Percentiles rank a stretch among this genome's conserved stretches.
These are phyloP conservation scores for Mucuna pruriens DNA, from an alignment of 306 rosid genomes.

Conservation along the genomic window DNA sequence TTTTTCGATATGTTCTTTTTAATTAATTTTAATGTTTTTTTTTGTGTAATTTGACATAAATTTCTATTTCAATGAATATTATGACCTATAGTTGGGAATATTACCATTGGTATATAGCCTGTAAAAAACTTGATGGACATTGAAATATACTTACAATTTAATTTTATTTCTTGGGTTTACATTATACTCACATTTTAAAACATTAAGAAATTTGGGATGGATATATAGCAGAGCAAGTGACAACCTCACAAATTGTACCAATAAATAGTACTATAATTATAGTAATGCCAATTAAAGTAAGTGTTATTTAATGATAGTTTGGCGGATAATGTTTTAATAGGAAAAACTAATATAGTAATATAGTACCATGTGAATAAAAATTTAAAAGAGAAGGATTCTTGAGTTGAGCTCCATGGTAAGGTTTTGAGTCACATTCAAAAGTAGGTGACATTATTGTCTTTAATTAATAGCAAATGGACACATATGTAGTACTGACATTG, in stretches of 20 bases:
- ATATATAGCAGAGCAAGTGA: not conserved
- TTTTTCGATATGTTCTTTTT: too few relatives aligned
- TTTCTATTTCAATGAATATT: too few relatives aligned
- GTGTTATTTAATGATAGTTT: not conserved
- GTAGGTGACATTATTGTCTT: not conserved
- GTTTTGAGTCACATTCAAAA: conserved; percentile 1
- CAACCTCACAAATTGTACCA: not conserved
- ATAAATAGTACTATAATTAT: not conserved
- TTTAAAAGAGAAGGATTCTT: not conserved
- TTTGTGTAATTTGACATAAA: too few relatives aligned
- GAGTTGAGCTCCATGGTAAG: not conserved
- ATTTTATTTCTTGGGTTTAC: not conserved
- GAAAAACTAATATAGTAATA: not conserved
- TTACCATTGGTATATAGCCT: too few relatives aligned
- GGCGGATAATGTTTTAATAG: not conserved
- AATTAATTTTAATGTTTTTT: too few relatives aligned
- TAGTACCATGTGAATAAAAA: not conserved
- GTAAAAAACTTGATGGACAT: too few relatives aligned
- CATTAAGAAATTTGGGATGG: not conserved
- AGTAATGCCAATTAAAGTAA: not conserved
- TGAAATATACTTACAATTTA: not conserved
- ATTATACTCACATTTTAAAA: not conserved
- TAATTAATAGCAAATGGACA: not conserved
- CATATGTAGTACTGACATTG: not conserved
- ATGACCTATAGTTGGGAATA: too few relatives aligned